Evolutionary conservation across 164 flowering plant genomes (phyloP).

Genomic region (Macadamia tetraphylla): DNA sequence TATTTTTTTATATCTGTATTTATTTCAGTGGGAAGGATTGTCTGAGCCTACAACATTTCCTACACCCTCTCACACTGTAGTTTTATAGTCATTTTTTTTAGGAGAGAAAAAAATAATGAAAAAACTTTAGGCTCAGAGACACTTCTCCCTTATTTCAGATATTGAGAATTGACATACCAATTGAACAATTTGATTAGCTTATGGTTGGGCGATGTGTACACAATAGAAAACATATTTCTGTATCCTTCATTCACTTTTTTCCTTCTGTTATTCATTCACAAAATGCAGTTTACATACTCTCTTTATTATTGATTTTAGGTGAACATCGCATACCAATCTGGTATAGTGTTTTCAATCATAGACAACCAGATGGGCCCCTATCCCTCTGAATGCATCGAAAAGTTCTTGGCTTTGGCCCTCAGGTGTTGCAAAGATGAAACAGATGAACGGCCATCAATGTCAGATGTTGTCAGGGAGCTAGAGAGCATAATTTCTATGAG

Average conservation of each 20-base stretch:
- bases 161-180: no score
- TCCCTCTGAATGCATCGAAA: conserved; percentile 15
- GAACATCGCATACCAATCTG: conserved; percentile 13
- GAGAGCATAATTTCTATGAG: conserved; percentile 17
- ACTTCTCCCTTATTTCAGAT: no score
- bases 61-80: no score
- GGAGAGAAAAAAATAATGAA: no score
- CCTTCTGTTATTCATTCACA: no score
- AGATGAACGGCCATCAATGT: conserved; percentile 19
- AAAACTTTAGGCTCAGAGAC: no score
- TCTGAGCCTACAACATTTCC: no score
- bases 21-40: no score
- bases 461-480: conserved; percentile 20
- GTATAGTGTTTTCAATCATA: conserved; percentile 15
- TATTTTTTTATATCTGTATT: no score
- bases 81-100: no score
- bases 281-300: background rate
- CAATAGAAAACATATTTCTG: background rate
- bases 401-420: conserved; percentile 19
- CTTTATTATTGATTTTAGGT: conserved; percentile 9
- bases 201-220: no score
- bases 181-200: no score
- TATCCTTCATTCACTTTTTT: background rate
- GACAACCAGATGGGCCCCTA: conserved; percentile 21
- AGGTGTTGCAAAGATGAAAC: conserved; percentile 22